These are phyloP conservation scores for Cercospora sojina DNA, from an alignment of 2,329 filamentous ascomycete species.

Conservation along the genomic window DNA sequence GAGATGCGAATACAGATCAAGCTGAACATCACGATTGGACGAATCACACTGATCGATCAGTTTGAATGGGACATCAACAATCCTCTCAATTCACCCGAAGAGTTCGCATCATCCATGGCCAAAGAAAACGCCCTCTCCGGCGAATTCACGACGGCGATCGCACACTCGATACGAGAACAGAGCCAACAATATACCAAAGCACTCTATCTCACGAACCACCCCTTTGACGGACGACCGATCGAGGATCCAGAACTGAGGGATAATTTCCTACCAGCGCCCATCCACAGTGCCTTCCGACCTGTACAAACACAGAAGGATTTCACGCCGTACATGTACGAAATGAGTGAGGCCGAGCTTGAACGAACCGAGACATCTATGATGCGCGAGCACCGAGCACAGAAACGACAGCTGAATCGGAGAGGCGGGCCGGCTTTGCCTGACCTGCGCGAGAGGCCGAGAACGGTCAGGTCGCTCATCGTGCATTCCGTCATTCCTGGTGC, in stretches of 20 bases:
- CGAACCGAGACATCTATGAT: constrained; percentile 89
- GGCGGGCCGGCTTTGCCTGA: constrained; percentile 94
- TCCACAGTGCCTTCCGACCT: constrained; percentile 80
- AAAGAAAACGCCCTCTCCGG: constrained; percentile 86
- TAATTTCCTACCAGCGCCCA: constrained; percentile 80
- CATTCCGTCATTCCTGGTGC: constrained; percentile 90
- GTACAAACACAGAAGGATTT: constrained; percentile 93
- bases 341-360: constrained; percentile 86
- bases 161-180: constrained; percentile 96
- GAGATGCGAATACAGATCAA: constrained; percentile 97
- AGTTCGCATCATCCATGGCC: constrained; percentile 87
- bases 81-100: constrained; percentile 86
- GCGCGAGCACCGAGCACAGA: constrained; percentile 88
- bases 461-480: constrained; percentile 86
- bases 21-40: constrained; percentile 94
- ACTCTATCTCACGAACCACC: constrained; percentile 87
- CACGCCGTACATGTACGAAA: constrained; percentile 87
- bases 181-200: constrained; percentile 91
- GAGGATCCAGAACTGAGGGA: constrained; percentile 87
- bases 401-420: constrained; percentile 88
- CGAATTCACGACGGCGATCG: constrained; percentile 96
- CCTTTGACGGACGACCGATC: constrained; percentile 89
- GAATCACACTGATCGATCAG: constrained; percentile 90
- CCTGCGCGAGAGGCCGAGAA: constrained; percentile 89
- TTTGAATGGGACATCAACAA: constrained; percentile 99